Evolutionary conservation across 306 rosid genomes (phyloP), one percentile per base, ranked within the genome.

Genomic region (Prunus davidiana): DNA sequence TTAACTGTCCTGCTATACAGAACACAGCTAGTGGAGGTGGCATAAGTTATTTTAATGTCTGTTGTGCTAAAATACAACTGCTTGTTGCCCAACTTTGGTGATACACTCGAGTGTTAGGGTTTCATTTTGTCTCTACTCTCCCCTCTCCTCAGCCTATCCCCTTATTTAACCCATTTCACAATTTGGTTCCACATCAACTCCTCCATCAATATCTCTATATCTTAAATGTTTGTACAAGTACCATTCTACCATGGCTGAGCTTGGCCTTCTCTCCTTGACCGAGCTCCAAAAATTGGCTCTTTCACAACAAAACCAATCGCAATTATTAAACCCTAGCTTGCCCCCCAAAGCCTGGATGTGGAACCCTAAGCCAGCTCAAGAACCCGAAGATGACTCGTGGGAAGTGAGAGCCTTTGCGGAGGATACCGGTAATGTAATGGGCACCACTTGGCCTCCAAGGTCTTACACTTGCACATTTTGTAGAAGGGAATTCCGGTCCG

Each of bases 401-500:
- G 98, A 91, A 79, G 97, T 89, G 1, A 80, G 89, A 68, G 96
- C 98, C 51, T 94, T 94, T 41, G 98, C 95, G 0, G 98, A 90
- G 79, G 98, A 94, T 80, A 94, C 97, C 1, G 85, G 87, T 67
- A 88, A 86, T 80, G 79, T 75, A 34, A 86, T 92, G 98, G 91
- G 89, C 38, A 84, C 93, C 71, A 94, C 97, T 3, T 94, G 97
- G 98, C 98, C 98, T 43, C 98, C 98, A 5, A 82, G 98, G 73
- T 91, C 96, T 41, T 94, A 94, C 84, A 89, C 93, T 50, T 94
- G 98, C 82, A 89, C 89, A 68, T 94, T 84, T 73, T 94, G 98
- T 49, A 50, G 93, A 66, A 71, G 97, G 73, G 98, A 94, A 83
- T 94, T 91, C 79, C 85, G 95, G 3, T 94, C 97, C 0, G 97